Conservation (phyloP, 2,329 filamentous ascomycete genomes). For the Pseudophaeomoniella oleicola region DNA sequence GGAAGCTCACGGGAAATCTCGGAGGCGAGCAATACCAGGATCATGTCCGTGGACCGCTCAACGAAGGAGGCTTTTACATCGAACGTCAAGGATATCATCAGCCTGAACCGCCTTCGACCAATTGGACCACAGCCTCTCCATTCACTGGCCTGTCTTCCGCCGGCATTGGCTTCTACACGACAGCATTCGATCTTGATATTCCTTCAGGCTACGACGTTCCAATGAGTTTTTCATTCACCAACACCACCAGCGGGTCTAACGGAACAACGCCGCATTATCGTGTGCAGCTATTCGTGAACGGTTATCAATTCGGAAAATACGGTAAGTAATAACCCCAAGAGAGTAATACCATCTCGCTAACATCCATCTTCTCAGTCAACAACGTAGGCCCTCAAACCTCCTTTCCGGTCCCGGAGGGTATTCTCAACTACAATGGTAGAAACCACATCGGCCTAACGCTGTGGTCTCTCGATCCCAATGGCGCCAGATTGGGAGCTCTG, state of each 20-base stretch:
- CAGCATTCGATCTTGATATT: conserved; percentile 35
- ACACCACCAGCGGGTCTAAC: conserved; percentile 3
- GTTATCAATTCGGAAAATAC: conserved; percentile 58
- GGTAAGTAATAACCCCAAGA: no score
- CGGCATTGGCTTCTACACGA: conserved; percentile 38
- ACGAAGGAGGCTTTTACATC: conserved; percentile 41
- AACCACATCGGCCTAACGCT: conserved; percentile 57
- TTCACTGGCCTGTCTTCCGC: conserved; percentile 25
- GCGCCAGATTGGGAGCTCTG: conserved; percentile 42
- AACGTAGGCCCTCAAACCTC: conserved; percentile 61
- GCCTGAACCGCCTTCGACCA: conserved; percentile 4
- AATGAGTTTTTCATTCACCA: conserved; percentile 33
- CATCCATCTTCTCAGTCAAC: conserved; percentile 26
- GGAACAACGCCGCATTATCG: conserved; percentile 30
- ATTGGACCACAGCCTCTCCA: conserved; percentile 20
- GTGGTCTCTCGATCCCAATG: conserved; percentile 49
- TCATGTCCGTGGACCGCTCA: conserved; percentile 37
- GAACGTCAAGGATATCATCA: conserved; percentile 37
- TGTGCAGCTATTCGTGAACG: conserved; percentile 56
- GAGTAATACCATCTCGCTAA: conserved; percentile 39
- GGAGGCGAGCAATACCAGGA: conserved; percentile 41
- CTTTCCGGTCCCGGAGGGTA: conserved; percentile 60
- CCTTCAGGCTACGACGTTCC: conserved; percentile 41
- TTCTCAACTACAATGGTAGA: conserved; percentile 54
- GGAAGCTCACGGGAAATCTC: conserved; percentile 45